Evolutionary conservation across 2,329 filamentous ascomycete species (phyloP), one percentile per base, ranked within the genome.

Genomic region (Aureobasidium vineae): DNA sequence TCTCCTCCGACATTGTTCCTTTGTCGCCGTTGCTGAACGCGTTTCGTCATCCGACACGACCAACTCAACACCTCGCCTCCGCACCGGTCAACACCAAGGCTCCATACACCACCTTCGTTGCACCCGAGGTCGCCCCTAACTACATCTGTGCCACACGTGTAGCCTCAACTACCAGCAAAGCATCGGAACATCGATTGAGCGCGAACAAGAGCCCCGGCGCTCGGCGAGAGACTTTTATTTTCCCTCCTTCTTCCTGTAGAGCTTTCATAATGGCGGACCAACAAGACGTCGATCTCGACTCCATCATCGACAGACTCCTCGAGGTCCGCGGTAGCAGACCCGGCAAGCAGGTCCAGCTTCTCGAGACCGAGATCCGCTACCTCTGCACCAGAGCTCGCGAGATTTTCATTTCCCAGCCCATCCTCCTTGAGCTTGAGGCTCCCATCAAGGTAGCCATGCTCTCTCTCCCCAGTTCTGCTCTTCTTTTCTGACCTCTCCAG

Each of bases 351-450:
- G 95, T 99, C 66, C 94, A 98, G 83, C 87, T 99, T 72, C 85
- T 97, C 72, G 95, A 99, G 81, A 88, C 91, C 69, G 95, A 98
- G 83, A 99, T 99, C 74, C 90, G 94, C 77, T 97, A 88, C 81
- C 87, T 99, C 71, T 99, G 95, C 87, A 97, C 94, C 78, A 98
- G 98, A 84, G 93, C 94, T 70, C 90, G 95, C 72, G 95, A 99
- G 84, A 98, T 99, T 75, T 98, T 99, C 85, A 98, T 99, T 80
- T 97, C 93, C 70, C 95, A 99, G 84, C 95, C 95, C 72, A 98
- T 98, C 76, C 84, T 99, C 72, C 88, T 99, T 72, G 95, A 99
- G 84, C 87, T 99, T 60, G 95, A 98, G 81, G 95, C 95, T 77
- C 95, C 95, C 69, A 98, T 99, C 82, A 99, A 99, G 92, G 94